A percentile compares a stretch with the other conserved stretches of the same genome.
phyloP scores from a whole-genome alignment of 75 land plant genomes.

The Sequoiadendron giganteum region DNA sequence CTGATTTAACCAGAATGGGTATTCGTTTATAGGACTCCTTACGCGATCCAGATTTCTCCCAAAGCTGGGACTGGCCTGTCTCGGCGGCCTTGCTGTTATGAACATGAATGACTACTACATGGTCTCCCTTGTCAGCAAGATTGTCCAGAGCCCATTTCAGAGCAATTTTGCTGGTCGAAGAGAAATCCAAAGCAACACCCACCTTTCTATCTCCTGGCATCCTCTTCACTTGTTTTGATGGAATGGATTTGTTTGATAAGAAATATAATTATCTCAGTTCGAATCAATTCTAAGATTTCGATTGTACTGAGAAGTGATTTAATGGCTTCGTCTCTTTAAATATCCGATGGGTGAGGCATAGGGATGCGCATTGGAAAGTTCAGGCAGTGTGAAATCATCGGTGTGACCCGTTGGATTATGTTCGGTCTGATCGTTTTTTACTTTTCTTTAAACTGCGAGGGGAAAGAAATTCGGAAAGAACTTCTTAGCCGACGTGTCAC shows the following conservation, averaged over 20 bases:
- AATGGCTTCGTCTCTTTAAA: too few relatives aligned
- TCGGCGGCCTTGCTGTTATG: conserved; percentile 21
- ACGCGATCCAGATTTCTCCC: conserved; percentile 58
- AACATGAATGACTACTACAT: conserved; percentile 50
- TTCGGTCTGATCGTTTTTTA: too few relatives aligned
- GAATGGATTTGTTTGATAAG: background rate
- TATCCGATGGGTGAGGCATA: too few relatives aligned
- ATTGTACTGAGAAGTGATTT: too few relatives aligned
- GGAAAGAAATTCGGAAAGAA: too few relatives aligned
- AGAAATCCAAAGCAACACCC: conserved; percentile 72
- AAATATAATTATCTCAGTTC: background rate
- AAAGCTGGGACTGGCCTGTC: conserved; percentile 34
- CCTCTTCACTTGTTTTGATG: background rate
- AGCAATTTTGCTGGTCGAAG: conserved; percentile 62
- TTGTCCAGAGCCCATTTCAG: conserved; percentile 74
- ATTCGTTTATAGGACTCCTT: background rate
- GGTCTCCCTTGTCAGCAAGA: conserved; percentile 53
- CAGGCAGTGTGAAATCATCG: too few relatives aligned
- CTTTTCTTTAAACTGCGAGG: too few relatives aligned
- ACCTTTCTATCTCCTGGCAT: conserved; percentile 52
- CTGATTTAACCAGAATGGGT: background rate
- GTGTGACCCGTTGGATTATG: too few relatives aligned
- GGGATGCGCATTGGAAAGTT: too few relatives aligned
- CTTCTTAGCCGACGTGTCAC: too few relatives aligned
- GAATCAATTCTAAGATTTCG: background rate